A percentile compares a stretch with the other conserved stretches of the same genome.
phyloP scores from a whole-genome alignment of 305 asterid species.

The Coffea humblotiana region DNA sequence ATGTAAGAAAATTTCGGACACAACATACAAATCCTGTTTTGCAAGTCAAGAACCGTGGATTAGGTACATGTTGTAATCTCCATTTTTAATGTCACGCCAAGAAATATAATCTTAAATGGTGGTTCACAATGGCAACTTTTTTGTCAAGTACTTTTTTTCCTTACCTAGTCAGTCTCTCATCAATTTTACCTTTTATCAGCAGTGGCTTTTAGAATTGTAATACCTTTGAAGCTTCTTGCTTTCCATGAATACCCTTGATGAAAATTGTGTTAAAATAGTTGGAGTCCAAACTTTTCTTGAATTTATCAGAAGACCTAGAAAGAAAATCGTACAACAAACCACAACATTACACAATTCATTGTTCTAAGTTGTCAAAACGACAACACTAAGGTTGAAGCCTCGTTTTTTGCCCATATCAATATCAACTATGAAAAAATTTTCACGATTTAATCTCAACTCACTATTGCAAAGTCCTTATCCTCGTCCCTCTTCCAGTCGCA shows the following conservation, averaged over 20 bases:
- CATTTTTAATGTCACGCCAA: not conserved
- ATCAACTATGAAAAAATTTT: not conserved
- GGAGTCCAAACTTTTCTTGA: not conserved
- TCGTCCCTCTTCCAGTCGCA: not conserved
- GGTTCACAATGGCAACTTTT: no score
- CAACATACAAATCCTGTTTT: not conserved
- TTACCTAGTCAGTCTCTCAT: no score
- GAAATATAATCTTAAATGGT: no score
- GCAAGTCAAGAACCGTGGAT: conserved; percentile 5
- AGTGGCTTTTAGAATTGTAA: no score
- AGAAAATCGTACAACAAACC: not conserved
- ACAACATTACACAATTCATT: not conserved
- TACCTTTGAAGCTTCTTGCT: no score
- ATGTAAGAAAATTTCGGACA: not conserved
- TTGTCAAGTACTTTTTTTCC: no score
- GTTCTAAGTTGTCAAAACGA: no score
- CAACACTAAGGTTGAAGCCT: no score
- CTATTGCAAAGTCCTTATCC: not conserved
- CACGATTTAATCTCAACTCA: not conserved
- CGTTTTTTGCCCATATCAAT: not conserved
- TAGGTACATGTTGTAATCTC: not conserved
- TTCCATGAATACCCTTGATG: not conserved
- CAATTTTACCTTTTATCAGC: no score
- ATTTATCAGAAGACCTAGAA: not conserved
- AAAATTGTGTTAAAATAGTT: no score